Evolutionary conservation across 2,329 filamentous ascomycete genomes (phyloP).

Genomic region (Emmonsiellopsis sp.): DNA sequence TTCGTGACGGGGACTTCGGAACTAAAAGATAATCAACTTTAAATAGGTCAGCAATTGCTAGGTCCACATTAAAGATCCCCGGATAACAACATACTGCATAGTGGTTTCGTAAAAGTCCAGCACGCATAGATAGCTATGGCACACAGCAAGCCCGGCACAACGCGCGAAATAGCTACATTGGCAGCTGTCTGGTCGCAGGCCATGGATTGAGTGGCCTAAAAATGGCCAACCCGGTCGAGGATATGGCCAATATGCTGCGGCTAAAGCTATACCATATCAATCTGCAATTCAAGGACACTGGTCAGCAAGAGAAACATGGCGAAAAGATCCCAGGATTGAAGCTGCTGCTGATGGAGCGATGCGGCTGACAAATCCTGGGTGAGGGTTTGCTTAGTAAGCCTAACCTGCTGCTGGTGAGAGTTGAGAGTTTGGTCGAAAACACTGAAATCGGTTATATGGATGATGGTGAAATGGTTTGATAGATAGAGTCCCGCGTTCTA

Average conservation of each 20-base stretch:
- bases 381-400: too few species aligned
- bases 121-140: slow-evolving; percentile 59
- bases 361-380: too few species aligned
- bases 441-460: too few species aligned
- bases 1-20: slow-evolving; percentile 27
- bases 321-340: too few species aligned
- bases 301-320: neutral
- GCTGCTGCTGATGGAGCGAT: too few species aligned
- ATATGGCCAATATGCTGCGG: neutral
- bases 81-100: slow-evolving; percentile 52
- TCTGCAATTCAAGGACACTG: neutral
- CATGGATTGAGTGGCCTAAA: slow-evolving; percentile 17
- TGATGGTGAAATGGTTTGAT: too few species aligned
- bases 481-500: too few species aligned
- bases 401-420: too few species aligned
- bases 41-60: slow-evolving; percentile 1
- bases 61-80: neutral
- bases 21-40: slow-evolving; percentile 63
- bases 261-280: neutral
- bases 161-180: slow-evolving; percentile 51
- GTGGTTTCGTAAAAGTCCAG: slow-evolving; percentile 58
- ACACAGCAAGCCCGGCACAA: slow-evolving; percentile 61
- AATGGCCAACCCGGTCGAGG: neutral
- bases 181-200: slow-evolving; percentile 33
- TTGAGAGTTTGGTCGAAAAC: too few species aligned